phyloP scores from a whole-genome alignment of 2,329 filamentous ascomycete species.

The Aspergillus versicolor region DNA sequence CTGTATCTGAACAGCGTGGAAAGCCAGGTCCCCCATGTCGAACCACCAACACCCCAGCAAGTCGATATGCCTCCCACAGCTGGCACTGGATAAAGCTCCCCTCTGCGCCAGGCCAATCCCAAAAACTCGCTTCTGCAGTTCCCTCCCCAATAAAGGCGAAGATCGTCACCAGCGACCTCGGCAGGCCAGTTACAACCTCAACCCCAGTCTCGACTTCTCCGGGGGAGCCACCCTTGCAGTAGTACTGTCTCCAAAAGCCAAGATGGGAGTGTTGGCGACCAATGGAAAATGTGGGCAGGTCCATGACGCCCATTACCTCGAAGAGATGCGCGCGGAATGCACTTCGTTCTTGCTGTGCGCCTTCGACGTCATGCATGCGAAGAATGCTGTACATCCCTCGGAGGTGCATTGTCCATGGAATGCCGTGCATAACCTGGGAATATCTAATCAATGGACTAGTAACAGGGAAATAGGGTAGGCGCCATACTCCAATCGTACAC shows the following conservation, averaged over 20 bases:
- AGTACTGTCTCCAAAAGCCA: constrained; percentile 30
- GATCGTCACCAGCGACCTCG: constrained; percentile 27
- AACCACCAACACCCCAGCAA: constrained; percentile 27
- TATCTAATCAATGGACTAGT: no score
- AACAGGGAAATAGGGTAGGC: neutral
- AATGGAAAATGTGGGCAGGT: constrained; percentile 26
- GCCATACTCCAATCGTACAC: constrained; percentile 33
- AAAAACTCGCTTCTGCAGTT: constrained; percentile 27
- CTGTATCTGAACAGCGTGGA: neutral
- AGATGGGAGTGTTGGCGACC: constrained; percentile 25
- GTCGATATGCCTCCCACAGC: constrained; percentile 30
- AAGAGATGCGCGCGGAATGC: constrained; percentile 26
- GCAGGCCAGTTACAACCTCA: constrained; percentile 30
- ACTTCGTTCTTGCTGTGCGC: constrained; percentile 7
- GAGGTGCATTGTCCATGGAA: constrained; percentile 33
- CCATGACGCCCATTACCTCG: constrained; percentile 35
- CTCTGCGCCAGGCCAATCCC: constrained; percentile 28
- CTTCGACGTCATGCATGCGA: constrained; percentile 21
- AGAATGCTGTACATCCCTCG: constrained; percentile 34
- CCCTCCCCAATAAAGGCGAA: constrained; percentile 25
- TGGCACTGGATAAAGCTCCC: constrained; percentile 29
- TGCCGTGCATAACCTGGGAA: constrained; percentile 26
- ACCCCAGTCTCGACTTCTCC: constrained; percentile 22
- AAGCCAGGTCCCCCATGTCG: constrained; percentile 13
- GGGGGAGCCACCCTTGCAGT: constrained; percentile 9